A percentile compares a stretch with the other conserved stretches of the same genome.
phyloP scores from a whole-genome alignment of 345 rosid genomes.

The Pelargonium nanum region DNA sequence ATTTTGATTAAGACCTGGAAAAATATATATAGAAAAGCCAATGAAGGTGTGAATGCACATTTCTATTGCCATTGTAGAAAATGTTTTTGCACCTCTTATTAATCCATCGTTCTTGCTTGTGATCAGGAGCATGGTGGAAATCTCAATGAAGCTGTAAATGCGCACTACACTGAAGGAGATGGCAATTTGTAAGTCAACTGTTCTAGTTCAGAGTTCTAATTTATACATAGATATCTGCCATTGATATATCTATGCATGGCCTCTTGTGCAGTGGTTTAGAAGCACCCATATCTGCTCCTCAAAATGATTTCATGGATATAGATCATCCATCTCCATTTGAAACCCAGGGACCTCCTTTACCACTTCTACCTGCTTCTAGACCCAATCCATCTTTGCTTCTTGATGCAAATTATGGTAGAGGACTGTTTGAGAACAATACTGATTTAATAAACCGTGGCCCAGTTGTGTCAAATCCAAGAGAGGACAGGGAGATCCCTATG shows the following conservation, averaged over 20 bases:
- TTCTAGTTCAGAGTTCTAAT: background rate
- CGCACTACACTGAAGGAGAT: slow-evolving; percentile 83
- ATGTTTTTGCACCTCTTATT: slow-evolving; percentile 8
- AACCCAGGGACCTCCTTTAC: slow-evolving; percentile 24
- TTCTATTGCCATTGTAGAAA: background rate
- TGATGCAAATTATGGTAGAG: no score
- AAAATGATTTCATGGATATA: slow-evolving; percentile 72
- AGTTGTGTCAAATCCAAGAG: no score
- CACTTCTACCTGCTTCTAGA: no score
- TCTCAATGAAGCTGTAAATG: slow-evolving; percentile 90
- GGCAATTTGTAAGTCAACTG: slow-evolving; percentile 35
- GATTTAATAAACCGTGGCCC: no score
- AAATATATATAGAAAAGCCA: background rate
- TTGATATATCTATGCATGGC: slow-evolving; percentile 4
- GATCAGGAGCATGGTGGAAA: slow-evolving; percentile 79
- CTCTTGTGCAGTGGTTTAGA: slow-evolving; percentile 16
- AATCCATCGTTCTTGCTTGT: slow-evolving; percentile 13
- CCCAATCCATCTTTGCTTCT: no score
- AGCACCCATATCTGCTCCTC: slow-evolving; percentile 27
- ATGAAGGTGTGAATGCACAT: background rate
- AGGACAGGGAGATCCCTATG: no score
- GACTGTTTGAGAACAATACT: no score
- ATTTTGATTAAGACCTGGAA: background rate
- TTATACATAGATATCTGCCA: background rate
- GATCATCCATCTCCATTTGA: slow-evolving; percentile 53